Evolutionary conservation across 305 asterid genomes (phyloP).

Genomic region (Petunia hybrid): DNA sequence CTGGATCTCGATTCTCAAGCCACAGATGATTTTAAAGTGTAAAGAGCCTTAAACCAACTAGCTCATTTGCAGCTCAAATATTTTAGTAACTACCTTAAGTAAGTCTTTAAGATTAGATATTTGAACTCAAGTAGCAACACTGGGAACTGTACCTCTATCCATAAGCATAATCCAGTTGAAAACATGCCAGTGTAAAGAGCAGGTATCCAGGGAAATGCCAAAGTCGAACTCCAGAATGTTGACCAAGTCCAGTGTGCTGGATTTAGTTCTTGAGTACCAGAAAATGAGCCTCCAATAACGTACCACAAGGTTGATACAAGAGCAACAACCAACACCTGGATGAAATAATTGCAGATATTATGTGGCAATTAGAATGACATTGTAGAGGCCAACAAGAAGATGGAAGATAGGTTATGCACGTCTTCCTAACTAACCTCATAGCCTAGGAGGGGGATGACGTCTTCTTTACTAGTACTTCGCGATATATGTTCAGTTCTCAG

Average conservation of each 20-base stretch:
- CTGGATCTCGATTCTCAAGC: too few species aligned
- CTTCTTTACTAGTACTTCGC: slow-evolving; percentile 59
- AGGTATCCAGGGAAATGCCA: slow-evolving; percentile 80
- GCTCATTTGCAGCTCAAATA: neutral
- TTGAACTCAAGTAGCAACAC: neutral
- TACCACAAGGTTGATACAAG: slow-evolving; percentile 68
- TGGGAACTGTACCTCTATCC: slow-evolving; percentile 65
- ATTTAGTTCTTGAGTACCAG: slow-evolving; percentile 47
- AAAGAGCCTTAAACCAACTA: too few species aligned
- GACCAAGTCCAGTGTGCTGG: slow-evolving; percentile 60
- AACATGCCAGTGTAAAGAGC: slow-evolving; percentile 80
- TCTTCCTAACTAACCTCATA: slow-evolving; percentile 60
- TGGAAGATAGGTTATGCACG: neutral
- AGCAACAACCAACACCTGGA: slow-evolving; percentile 70
- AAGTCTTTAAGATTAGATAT: too few species aligned
- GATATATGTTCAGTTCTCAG: slow-evolving; percentile 80
- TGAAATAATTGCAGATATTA: slow-evolving; percentile 2
- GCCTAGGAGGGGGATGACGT: slow-evolving; percentile 73
- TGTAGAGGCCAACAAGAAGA: neutral
- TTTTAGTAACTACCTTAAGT: too few species aligned
- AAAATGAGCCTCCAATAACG: slow-evolving; percentile 50
- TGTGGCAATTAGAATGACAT: neutral
- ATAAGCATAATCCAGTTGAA: slow-evolving; percentile 76
- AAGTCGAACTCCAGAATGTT: slow-evolving; percentile 44
- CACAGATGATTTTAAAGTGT: too few species aligned